Evolutionary conservation across 805 yeast species (phyloP).

Genomic region (Kluyveromyces dobzhanskii): DNA sequence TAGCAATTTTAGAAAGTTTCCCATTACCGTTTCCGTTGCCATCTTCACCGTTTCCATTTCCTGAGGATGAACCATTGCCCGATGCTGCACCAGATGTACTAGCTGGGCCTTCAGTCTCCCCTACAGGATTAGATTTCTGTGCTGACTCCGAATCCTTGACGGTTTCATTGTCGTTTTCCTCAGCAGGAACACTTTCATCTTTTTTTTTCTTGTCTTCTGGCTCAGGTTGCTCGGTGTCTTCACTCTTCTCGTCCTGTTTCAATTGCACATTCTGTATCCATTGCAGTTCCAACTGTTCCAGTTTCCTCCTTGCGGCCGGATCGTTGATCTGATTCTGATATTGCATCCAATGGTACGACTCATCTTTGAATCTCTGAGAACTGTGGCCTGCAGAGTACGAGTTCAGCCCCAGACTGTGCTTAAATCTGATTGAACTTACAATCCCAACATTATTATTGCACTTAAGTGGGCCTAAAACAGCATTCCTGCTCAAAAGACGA

Average conservation of each 20-base stretch:
- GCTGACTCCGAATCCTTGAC: conserved; percentile 9
- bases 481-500: too few species aligned
- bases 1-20: conserved; percentile 21
- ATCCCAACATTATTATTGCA: too few species aligned
- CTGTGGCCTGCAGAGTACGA: too few species aligned
- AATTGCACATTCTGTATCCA: conserved; percentile 12
- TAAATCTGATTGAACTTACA: too few species aligned
- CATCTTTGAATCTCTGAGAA: neutral
- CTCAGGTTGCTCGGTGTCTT: conserved; percentile 13
- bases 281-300: conserved; percentile 12
- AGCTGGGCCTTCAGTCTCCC: conserved; percentile 4
- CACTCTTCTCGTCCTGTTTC: conserved; percentile 10
- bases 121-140: neutral
- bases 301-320: conserved; percentile 8
- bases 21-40: conserved; percentile 19
- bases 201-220: conserved; percentile 10
- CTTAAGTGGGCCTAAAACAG: too few species aligned
- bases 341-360: conserved; percentile 11
- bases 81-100: conserved; percentile 6
- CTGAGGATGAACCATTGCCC: conserved; percentile 20
- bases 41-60: conserved; percentile 17
- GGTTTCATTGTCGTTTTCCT: conserved; percentile 12
- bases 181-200: conserved; percentile 10
- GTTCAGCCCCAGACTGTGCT: too few species aligned
- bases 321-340: conserved; percentile 12